A percentile compares a stretch with the other conserved stretches of the same genome.
Evolutionary conservation across 1,284 basidiomycete species (phyloP).

Genomic region (Sanghuangporus sanghuang): DNA sequence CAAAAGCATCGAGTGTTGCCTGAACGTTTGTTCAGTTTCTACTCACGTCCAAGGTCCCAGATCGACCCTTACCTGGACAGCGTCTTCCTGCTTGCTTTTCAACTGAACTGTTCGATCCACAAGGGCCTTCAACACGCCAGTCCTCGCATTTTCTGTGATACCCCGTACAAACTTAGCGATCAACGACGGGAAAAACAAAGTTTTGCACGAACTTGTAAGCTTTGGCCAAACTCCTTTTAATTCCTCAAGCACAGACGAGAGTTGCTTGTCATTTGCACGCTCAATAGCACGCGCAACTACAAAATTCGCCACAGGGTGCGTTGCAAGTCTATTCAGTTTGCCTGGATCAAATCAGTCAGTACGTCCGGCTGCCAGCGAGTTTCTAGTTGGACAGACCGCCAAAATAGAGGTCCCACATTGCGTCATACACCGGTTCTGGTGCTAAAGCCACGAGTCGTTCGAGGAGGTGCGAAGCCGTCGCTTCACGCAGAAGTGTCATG

Average conservation of each 20-base stretch:
- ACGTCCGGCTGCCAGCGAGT: not conserved
- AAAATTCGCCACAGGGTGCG: conserved; percentile 90
- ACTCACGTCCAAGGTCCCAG: not conserved
- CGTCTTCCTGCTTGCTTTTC: conserved; percentile 27
- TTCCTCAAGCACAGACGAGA: conserved; percentile 55
- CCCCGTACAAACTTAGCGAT: conserved; percentile 4
- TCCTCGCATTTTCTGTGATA: conserved; percentile 47
- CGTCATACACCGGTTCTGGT: conserved; percentile 56
- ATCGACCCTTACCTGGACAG: conserved; percentile 27
- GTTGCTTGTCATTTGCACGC: conserved; percentile 47
- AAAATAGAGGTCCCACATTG: conserved; percentile 79
- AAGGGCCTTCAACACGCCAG: conserved; percentile 65
- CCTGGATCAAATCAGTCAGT: conserved; percentile 20
- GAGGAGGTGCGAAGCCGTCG: conserved; percentile 82
- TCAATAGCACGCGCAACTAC: conserved; percentile 77
- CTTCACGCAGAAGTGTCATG: conserved; percentile 73
- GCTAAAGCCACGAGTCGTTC: conserved; percentile 70
- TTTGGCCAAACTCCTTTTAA: conserved; percentile 50
- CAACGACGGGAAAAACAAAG: conserved; percentile 21
- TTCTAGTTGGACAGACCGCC: conserved; percentile 25
- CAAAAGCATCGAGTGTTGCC: conserved; percentile 60
- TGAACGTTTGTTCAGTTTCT: conserved; percentile 25
- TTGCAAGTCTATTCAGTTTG: conserved; percentile 65
- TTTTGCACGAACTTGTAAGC: conserved; percentile 42
- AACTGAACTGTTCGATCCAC: conserved; percentile 61